Conservation (phyloP, 352 stramenopile species). For the Pythium rhizo-oryzae region DNA sequence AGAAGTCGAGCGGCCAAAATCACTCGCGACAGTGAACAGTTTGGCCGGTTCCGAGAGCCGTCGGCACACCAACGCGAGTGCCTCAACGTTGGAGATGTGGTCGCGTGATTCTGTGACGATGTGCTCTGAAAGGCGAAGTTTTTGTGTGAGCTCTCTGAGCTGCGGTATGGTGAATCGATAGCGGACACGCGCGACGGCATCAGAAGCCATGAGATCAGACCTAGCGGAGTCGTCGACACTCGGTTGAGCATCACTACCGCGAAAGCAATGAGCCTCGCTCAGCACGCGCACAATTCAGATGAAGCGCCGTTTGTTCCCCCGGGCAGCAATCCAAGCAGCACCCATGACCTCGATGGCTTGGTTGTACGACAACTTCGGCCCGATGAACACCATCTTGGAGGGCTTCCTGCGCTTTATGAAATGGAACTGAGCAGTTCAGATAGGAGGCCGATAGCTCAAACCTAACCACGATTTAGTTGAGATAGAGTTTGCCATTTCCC, state of each 20-base stretch:
- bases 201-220: not conserved
- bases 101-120: not conserved
- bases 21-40: not conserved
- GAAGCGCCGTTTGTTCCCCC: too few species aligned
- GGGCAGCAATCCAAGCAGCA: too few species aligned
- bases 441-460: too few species aligned
- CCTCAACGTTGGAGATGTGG: not conserved
- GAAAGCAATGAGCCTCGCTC: too few species aligned
- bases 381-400: too few species aligned
- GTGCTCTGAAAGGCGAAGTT: not conserved
- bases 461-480: too few species aligned
- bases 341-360: too few species aligned
- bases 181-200: not conserved
- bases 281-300: too few species aligned
- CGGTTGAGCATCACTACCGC: not conserved
- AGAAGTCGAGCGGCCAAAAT: constrained; percentile 4
- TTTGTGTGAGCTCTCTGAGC: not conserved
- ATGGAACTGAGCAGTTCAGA: too few species aligned
- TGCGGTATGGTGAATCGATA: constrained; percentile 4
- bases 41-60: constrained; percentile 1
- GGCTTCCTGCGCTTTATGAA: too few species aligned
- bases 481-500: too few species aligned
- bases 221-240: not conserved
- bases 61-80: not conserved
- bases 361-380: too few species aligned